Evolutionary conservation across 129 eudicot species (phyloP).

Genomic region (Pulicaria dysenterica): DNA sequence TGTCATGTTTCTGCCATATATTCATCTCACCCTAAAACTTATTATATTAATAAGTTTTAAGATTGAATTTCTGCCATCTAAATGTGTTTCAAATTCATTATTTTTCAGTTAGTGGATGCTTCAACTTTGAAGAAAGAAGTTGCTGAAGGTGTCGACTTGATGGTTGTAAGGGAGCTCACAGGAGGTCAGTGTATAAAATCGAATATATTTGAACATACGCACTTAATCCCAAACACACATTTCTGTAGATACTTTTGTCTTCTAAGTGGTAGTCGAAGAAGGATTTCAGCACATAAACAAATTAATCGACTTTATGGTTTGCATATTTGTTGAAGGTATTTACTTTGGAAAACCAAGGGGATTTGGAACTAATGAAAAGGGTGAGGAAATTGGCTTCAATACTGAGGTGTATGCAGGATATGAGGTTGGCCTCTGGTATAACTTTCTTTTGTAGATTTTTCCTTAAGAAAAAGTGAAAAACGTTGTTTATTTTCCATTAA

Average conservation of each 20-base stretch:
- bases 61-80: too few relatives aligned
- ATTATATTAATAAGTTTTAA: too few relatives aligned
- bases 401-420: constrained; percentile 86
- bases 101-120: constrained; percentile 76
- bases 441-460: background rate
- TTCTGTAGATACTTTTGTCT: constrained; percentile 7
- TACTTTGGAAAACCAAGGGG: constrained; percentile 99
- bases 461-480: background rate
- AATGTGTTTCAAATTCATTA: background rate
- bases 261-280: constrained; percentile 13
- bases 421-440: constrained; percentile 55
- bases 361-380: constrained; percentile 73
- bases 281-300: too few relatives aligned
- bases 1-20: too few relatives aligned
- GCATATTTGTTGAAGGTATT: constrained; percentile 52
- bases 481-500: background rate
- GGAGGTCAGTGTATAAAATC: constrained; percentile 62
- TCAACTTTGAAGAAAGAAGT: constrained; percentile 92
- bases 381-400: constrained; percentile 85
- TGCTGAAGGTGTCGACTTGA: constrained; percentile 97
- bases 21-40: too few relatives aligned
- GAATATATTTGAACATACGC: background rate
- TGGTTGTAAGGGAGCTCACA: constrained; percentile 98
- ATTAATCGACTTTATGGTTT: too few relatives aligned
- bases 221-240: background rate